Conservation (phyloP, 164 flowering plant genomes). For the Kingdonia uniflora region DNA sequence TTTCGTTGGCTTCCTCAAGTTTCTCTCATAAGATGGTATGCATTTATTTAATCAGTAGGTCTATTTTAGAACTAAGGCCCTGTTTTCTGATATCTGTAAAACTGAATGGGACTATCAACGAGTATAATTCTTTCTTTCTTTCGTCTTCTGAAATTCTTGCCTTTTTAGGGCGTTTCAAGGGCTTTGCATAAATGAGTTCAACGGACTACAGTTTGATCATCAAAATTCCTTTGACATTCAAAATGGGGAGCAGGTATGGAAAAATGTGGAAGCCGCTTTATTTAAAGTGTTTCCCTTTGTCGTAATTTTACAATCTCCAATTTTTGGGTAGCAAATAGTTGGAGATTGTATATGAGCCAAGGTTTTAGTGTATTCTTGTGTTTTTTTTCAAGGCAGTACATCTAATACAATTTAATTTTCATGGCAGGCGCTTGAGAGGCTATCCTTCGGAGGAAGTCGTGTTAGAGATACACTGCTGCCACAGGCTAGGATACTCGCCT, state of each 20-base stretch:
- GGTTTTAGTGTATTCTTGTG: no score
- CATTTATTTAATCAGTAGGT: no score
- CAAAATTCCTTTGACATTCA: slow-evolving; percentile 66
- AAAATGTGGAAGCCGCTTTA: no score
- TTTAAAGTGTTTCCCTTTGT: no score
- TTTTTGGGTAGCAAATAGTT: no score
- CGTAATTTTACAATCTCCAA: no score
- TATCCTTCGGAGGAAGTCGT: slow-evolving; percentile 63
- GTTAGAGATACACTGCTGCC: slow-evolving; percentile 68
- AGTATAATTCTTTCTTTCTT: not conserved
- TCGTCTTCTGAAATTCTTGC: not conserved
- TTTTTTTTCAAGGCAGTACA: not conserved
- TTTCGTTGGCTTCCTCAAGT: slow-evolving; percentile 93
- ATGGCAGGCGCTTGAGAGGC: slow-evolving; percentile 76
- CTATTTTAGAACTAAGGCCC: not conserved
- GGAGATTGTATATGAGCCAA: no score
- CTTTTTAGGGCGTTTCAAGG: slow-evolving; percentile 92
- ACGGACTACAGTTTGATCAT: slow-evolving; percentile 75
- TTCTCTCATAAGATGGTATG: slow-evolving; percentile 91
- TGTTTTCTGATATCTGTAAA: not conserved
- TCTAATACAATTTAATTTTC: not conserved
- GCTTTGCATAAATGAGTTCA: slow-evolving; percentile 90
- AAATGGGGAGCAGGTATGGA: slow-evolving; percentile 85
- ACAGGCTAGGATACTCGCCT: slow-evolving; percentile 73
- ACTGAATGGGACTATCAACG: not conserved